Conservation (phyloP, 805 yeast genomes). For the Jamesozyma spencerorum region DNA sequence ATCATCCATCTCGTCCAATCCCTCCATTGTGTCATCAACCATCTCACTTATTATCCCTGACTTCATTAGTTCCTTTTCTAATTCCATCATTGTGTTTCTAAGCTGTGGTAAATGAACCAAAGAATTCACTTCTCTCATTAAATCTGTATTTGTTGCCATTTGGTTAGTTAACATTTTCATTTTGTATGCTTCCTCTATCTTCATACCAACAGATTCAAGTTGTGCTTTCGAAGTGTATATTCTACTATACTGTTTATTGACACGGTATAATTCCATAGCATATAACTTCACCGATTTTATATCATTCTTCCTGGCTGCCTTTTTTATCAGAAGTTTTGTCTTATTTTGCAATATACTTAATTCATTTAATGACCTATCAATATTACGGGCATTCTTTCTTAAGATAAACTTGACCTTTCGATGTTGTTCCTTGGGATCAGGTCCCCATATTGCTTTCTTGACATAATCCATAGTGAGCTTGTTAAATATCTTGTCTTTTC, state of each 20-base stretch:
- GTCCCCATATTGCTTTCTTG: slow-evolving; percentile 89
- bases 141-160: slow-evolving; percentile 63
- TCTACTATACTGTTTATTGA: slow-evolving; percentile 64
- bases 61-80: slow-evolving; percentile 79
- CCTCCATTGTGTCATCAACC: slow-evolving; percentile 84
- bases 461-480: slow-evolving; percentile 57
- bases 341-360: slow-evolving; percentile 61
- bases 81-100: slow-evolving; percentile 71
- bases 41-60: slow-evolving; percentile 86
- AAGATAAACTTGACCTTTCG: slow-evolving; percentile 68
- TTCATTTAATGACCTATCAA: slow-evolving; percentile 57
- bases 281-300: slow-evolving; percentile 63
- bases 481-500: no score
- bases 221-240: slow-evolving; percentile 77
- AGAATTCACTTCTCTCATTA: slow-evolving; percentile 83
- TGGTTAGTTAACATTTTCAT: slow-evolving; percentile 75
- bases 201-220: slow-evolving; percentile 75
- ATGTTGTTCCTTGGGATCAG: slow-evolving; percentile 85
- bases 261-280: slow-evolving; percentile 71
- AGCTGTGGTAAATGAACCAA: slow-evolving; percentile 73
- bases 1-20: slow-evolving; percentile 55
- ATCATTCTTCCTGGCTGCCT: slow-evolving; percentile 70
- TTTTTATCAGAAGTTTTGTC: slow-evolving; percentile 66
- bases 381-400: slow-evolving; percentile 74
- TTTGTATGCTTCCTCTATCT: slow-evolving; percentile 85